Evolutionary conservation across 208 protist genomes (phyloP).

Genomic region (Jaenimonas drosophilae): DNA sequence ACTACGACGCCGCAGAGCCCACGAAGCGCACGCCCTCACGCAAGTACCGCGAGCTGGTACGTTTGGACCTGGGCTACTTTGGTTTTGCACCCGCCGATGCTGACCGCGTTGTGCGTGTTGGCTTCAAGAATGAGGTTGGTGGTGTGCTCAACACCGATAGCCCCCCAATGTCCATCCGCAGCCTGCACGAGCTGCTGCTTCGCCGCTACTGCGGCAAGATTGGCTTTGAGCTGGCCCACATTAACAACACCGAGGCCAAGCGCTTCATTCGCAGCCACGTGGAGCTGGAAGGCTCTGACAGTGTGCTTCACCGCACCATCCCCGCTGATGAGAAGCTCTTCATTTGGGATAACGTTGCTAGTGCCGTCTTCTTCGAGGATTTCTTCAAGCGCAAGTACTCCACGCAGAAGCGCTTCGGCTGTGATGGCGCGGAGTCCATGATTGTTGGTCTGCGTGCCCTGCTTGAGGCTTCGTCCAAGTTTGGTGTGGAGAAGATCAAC

Average conservation of each 20-base stretch:
- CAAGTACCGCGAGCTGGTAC: constrained; percentile 41
- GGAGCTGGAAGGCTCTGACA: constrained; percentile 52
- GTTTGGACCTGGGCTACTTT: constrained; percentile 74
- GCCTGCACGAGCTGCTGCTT: constrained; percentile 73
- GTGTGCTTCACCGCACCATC: constrained; percentile 36
- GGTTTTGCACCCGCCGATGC: constrained; percentile 63
- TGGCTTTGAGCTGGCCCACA: constrained; percentile 94
- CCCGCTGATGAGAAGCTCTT: constrained; percentile 74
- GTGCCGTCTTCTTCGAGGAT: constrained; percentile 92
- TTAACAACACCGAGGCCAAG: constrained; percentile 73
- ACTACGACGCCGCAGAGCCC: constrained; percentile 45
- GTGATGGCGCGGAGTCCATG: constrained; percentile 93
- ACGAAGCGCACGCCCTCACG: constrained; percentile 35
- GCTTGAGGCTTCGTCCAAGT: constrained; percentile 73
- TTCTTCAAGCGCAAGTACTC: constrained; percentile 93
- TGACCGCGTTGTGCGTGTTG: constrained; percentile 65
- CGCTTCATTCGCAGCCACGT: constrained; percentile 91
- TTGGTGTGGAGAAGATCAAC: constrained; percentile 91
- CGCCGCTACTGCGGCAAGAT: constrained; percentile 84
- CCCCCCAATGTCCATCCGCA: constrained; percentile 60
- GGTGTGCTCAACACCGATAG: constrained; percentile 58
- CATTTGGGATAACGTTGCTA: constrained; percentile 87
- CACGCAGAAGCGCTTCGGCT: constrained; percentile 96
- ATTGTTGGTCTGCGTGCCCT: constrained; percentile 93
- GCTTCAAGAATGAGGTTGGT: constrained; percentile 64